Base-by-base conservation (phyloP, 345 rosid species). In the Citrus mangshanensis region DNA sequence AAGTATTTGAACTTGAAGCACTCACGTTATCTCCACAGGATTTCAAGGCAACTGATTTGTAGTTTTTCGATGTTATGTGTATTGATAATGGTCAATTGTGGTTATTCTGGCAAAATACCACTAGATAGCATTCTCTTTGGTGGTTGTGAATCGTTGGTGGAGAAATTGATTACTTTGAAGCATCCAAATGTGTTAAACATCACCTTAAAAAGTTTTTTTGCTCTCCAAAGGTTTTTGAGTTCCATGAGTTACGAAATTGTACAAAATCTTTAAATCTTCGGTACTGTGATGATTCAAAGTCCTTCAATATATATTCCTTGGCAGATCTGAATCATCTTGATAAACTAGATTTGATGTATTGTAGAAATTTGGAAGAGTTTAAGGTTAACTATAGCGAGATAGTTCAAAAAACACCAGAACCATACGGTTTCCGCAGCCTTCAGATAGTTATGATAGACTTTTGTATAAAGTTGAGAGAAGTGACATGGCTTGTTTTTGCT, bases 1-100 rank as follows among this genome's bases (percentile, higher is more conserved):
- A 81, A 34, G 60, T 77, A 61, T 58, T 24, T 85, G 61, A 71
- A 69, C n/a, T 27, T 85, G 70, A 72, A 77, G 65, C 1, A 51
- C 22, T 35, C 80, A 12, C 8, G 1, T 1, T 9, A 21, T 59
- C 81, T 80, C 66, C 40, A 6, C 2, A 66, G 2, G 14, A 81
- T 82, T 16, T 79, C 82, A 4, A 3, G 14, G 66, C 70, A 80
- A 61, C 9, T 61, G 25, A 60, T 73, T 25, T 60, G 25, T 38
- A 24, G 12, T 8, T 40, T 73, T 6, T 35, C 28, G 13, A 73
- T 38, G 68, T 25, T 60, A 5, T 37, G 9, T n/a, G 34, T 75
- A 34, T 61, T 80, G 56, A 75, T 61, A 49, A 75, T 80, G 79
- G 38, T 54, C 34, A 27, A 10, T 13, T 24, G 4, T 56, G 6